phyloP scores from a whole-genome alignment of 768 basidiomycete species.

The Kwoniella bestiolae region DNA sequence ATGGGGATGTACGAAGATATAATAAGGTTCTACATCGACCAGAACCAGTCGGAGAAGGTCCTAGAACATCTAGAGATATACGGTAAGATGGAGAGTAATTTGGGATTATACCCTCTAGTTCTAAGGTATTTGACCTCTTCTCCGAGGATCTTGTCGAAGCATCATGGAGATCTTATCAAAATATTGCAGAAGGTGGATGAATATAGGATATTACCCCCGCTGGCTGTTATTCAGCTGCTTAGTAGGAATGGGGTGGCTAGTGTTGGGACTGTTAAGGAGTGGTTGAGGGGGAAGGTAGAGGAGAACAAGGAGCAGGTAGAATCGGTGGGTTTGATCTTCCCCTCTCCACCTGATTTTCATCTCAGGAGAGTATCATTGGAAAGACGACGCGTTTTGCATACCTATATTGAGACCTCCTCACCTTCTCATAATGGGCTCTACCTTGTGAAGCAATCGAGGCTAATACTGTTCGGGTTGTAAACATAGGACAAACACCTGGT shows the following conservation, averaged over 20 bases:
- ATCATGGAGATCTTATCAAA: conserved; percentile 70
- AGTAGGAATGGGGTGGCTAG: conserved; percentile 87
- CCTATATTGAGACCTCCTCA: no score
- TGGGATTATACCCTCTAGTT: conserved; percentile 82
- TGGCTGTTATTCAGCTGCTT: conserved; percentile 86
- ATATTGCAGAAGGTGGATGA: conserved; percentile 79
- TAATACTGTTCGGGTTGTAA: no score
- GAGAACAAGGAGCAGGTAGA: conserved; percentile 76
- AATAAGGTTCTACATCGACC: conserved; percentile 88
- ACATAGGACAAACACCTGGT: conserved; percentile 81
- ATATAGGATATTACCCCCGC: conserved; percentile 79
- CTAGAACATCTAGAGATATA: conserved; percentile 75
- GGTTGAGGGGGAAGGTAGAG: conserved; percentile 79
- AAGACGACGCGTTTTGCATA: no score
- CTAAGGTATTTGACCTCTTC: conserved; percentile 86
- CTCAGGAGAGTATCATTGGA: no score
- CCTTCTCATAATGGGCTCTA: no score
- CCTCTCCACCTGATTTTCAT: no score
- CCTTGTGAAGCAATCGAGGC: no score
- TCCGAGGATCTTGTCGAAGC: conserved; percentile 70
- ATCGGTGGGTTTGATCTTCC: conserved; percentile 64
- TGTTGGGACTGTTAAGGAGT: conserved; percentile 87
- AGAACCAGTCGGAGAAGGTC: conserved; percentile 66
- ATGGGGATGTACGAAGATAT: conserved; percentile 97
- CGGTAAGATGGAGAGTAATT: conserved; percentile 65